Evolutionary conservation across 208 protist genomes (phyloP).

Genomic region (Histomonas meleagridis): DNA sequence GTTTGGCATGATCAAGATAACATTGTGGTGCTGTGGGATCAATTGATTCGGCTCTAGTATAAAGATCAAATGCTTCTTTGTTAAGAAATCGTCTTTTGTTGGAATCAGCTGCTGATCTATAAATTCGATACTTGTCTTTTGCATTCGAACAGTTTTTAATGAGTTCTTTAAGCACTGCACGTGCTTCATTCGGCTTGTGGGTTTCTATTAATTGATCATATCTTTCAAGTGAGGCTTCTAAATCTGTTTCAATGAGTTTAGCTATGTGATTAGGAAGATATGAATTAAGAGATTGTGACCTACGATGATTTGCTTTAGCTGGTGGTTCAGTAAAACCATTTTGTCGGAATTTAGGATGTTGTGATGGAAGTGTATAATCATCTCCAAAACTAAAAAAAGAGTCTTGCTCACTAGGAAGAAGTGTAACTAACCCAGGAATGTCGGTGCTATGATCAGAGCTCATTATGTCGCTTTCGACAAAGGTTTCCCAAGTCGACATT

Average conservation of each 20-base stretch:
- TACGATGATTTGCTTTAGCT: not conserved
- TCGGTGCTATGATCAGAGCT: too few species aligned
- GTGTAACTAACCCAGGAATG: too few species aligned
- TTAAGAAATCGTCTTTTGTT: not conserved
- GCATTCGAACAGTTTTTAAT: not conserved
- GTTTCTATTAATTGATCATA: not conserved
- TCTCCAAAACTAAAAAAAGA: too few species aligned
- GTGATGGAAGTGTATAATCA: too few species aligned
- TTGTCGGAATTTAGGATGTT: too few species aligned
- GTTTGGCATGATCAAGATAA: constrained; percentile 13
- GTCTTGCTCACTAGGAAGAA: too few species aligned
- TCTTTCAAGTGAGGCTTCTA: not conserved
- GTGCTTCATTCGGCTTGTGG: not conserved
- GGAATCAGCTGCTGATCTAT: not conserved
- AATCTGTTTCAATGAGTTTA: too few species aligned
- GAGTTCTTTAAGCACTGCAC: not conserved
- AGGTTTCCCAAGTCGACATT: too few species aligned
- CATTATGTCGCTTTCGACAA: too few species aligned
- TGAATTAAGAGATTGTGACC: not conserved
- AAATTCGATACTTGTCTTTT: not conserved
- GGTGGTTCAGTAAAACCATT: too few species aligned
- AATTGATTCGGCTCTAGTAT: not conserved
- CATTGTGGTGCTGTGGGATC: not conserved
- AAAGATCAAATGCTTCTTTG: not conserved
- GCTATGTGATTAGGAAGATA: too few species aligned